These are phyloP conservation scores for Fusarium papillatum DNA, from an alignment of 2,329 filamentous ascomycete species.

Conservation along the genomic window DNA sequence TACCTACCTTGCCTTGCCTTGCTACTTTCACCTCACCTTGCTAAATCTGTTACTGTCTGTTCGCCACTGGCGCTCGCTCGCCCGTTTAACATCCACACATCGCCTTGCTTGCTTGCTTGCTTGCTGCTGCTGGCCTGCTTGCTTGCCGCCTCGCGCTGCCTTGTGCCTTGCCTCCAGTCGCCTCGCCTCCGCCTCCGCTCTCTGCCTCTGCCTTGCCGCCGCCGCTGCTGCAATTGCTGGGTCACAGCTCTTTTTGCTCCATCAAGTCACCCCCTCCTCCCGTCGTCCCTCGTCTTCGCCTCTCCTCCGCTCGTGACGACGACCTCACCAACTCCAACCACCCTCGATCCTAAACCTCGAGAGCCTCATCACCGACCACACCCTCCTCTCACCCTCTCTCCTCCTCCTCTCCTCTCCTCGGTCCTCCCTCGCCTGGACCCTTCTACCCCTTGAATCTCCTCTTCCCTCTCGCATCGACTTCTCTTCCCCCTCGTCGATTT, in stretches of 20 bases:
- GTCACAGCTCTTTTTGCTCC: slow-evolving; percentile 43
- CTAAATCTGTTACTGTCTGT: slow-evolving; percentile 21
- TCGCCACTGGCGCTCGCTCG: slow-evolving; percentile 36
- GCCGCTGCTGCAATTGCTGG: slow-evolving; percentile 36
- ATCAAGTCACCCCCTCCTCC: slow-evolving; percentile 47
- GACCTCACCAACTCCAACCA: slow-evolving; percentile 41
- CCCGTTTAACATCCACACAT: slow-evolving; percentile 20
- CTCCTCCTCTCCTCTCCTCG: slow-evolving; percentile 12
- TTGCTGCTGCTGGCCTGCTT: not conserved
- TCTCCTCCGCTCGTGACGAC: slow-evolving; percentile 41
- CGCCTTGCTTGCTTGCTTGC: slow-evolving; percentile 26
- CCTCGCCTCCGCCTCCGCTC: not conserved
- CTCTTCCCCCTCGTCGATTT: slow-evolving; percentile 31
- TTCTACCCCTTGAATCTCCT: slow-evolving; percentile 18
- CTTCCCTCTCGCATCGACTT: slow-evolving; percentile 26
- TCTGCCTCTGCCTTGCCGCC: slow-evolving; percentile 33
- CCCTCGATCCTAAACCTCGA: slow-evolving; percentile 28
- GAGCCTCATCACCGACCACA: slow-evolving; percentile 38
- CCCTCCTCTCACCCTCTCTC: slow-evolving; percentile 31
- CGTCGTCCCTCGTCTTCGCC: slow-evolving; percentile 37
- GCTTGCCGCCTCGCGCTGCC: slow-evolving; percentile 9
- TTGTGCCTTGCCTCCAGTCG: slow-evolving; percentile 10
- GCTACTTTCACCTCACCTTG: not conserved
- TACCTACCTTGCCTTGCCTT: slow-evolving; percentile 16
- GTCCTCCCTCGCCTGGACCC: slow-evolving; percentile 31